Evolutionary conservation across 208 protist species (phyloP).

Genomic region (Trypanosoma scelopori): DNA sequence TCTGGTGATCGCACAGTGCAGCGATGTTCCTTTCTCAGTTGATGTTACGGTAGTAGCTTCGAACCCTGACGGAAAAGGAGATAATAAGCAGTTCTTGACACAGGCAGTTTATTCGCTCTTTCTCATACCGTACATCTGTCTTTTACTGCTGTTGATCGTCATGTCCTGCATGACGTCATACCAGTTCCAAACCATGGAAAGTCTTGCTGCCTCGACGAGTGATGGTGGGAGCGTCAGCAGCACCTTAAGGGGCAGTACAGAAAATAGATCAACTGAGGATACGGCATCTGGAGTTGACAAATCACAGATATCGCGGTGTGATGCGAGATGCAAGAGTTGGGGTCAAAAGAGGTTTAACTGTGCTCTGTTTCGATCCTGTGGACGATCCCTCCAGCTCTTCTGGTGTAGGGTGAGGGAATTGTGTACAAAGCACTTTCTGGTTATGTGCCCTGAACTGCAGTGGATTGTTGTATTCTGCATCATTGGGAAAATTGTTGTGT

Average conservation of each 20-base stretch:
- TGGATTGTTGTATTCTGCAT: conserved; percentile 44
- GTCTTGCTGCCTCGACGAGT: not conserved
- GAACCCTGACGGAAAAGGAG: conserved; percentile 10
- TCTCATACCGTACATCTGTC: conserved; percentile 9
- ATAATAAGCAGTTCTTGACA: conserved; percentile 2
- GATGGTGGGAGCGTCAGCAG: not conserved
- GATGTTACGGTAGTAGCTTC: conserved; percentile 2
- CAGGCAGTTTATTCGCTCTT: conserved; percentile 3
- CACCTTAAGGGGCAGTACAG: too few relatives aligned
- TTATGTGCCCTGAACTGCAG: conserved; percentile 60
- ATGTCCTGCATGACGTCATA: not conserved
- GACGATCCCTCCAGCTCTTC: not conserved
- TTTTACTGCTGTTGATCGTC: not conserved
- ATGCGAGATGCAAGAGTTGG: too few relatives aligned
- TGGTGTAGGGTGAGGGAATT: not conserved
- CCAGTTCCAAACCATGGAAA: not conserved
- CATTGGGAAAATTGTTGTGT: conserved; percentile 35
- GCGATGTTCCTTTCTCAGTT: conserved; percentile 40
- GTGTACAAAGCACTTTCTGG: conserved; percentile 28
- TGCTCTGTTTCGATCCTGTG: too few relatives aligned
- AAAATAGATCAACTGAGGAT: too few relatives aligned
- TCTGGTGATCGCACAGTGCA: conserved; percentile 65
- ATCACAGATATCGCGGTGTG: too few relatives aligned
- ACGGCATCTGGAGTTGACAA: too few relatives aligned
- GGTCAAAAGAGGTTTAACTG: too few relatives aligned